Percentiles rank a stretch among this genome's conserved stretches.
phyloP scores from a whole-genome alignment of 1,284 basidiomycete genomes.

The Trichosporon sp. region DNA sequence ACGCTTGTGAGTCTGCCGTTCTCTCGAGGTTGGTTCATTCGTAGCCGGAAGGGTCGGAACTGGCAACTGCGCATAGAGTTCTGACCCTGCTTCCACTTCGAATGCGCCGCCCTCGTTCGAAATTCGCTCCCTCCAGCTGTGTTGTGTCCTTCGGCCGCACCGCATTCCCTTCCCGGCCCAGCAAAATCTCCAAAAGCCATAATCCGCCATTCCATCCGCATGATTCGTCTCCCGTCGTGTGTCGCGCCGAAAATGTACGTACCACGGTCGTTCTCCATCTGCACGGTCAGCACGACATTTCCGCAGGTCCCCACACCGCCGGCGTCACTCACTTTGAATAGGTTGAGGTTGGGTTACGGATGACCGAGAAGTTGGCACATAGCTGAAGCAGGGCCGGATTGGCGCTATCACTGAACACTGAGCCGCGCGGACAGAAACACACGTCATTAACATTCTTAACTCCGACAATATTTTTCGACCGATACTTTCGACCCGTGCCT shows the following conservation, averaged over 20 bases:
- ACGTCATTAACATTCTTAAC: slow-evolving; percentile 3
- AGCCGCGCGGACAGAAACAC: not conserved
- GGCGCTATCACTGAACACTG: not conserved
- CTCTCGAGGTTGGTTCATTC: no score
- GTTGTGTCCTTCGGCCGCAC: not conserved
- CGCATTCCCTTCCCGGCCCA: not conserved
- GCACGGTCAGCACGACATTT: slow-evolving; percentile 8
- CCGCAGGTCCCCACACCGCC: not conserved
- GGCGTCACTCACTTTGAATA: slow-evolving; percentile 11
- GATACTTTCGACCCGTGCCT: slow-evolving; percentile 1
- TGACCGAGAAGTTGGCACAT: slow-evolving; percentile 18
- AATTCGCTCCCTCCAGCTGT: no score
- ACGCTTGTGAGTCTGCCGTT: no score
- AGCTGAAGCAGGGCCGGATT: slow-evolving; percentile 6
- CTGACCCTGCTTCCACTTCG: no score
- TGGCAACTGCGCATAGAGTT: no score
- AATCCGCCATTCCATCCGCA: not conserved
- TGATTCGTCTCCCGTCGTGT: slow-evolving; percentile 6
- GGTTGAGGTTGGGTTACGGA: slow-evolving; percentile 21
- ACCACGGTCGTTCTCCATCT: slow-evolving; percentile 31
- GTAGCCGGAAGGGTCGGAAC: no score
- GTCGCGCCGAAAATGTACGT: slow-evolving; percentile 4
- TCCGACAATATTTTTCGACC: not conserved
- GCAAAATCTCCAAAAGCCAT: not conserved
- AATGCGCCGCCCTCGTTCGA: no score